phyloP scores from a whole-genome alignment of 345 rosid genomes.

The Microthlaspi erraticum region DNA sequence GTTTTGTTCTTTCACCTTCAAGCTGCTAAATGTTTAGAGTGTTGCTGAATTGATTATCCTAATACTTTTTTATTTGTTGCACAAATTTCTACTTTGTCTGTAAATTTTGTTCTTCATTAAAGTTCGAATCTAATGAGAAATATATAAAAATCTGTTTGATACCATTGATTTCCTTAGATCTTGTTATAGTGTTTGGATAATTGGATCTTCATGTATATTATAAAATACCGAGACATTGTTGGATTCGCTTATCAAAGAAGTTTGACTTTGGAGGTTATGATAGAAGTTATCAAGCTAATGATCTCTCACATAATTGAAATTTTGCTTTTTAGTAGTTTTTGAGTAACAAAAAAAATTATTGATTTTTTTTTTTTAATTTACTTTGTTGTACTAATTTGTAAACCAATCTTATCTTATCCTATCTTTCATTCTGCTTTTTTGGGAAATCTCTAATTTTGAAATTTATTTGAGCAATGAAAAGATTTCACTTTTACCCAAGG shows the following conservation, averaged over 20 bases:
- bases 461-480: slow-evolving; percentile 22
- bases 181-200: slow-evolving; percentile 29
- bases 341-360: slow-evolving; percentile 3
- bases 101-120: slow-evolving; percentile 27
- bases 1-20: neutral
- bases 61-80: neutral
- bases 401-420: slow-evolving; percentile 42
- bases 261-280: slow-evolving; percentile 33
- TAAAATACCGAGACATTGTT: slow-evolving; percentile 23
- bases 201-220: slow-evolving; percentile 23
- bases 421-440: neutral
- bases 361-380: neutral
- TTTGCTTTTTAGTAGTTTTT: slow-evolving; percentile 5
- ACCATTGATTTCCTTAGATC: slow-evolving; percentile 21
- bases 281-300: neutral
- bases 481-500: slow-evolving; percentile 37
- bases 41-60: slow-evolving; percentile 4
- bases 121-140: neutral
- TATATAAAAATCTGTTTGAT: slow-evolving; percentile 23
- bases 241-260: neutral
- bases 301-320: slow-evolving; percentile 1
- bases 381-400: slow-evolving; percentile 10
- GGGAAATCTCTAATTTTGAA: neutral
- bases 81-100: slow-evolving; percentile 10
- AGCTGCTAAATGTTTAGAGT: neutral